A percentile compares a stretch with the other conserved stretches of the same genome.
phyloP scores from a whole-genome alignment of 306 rosid species.

The Cajanus cajan region DNA sequence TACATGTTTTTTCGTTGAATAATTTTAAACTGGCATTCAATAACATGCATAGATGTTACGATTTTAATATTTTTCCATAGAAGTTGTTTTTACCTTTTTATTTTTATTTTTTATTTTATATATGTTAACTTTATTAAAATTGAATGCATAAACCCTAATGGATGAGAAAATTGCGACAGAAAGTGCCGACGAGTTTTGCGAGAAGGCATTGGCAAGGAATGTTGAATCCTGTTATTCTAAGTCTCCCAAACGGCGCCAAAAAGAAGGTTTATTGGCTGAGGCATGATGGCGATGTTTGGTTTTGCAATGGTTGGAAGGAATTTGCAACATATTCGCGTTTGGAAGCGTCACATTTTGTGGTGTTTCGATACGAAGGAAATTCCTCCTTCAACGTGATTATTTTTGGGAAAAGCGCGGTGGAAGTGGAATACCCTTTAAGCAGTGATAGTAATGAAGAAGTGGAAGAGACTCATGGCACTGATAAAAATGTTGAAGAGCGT shows the following conservation, averaged over 20 bases:
- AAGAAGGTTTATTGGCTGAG: conserved; percentile 14
- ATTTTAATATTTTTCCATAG: neutral
- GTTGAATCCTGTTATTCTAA: neutral
- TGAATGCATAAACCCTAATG: neutral
- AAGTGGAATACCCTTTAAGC: conserved; percentile 11
- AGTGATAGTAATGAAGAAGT: neutral
- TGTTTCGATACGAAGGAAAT: conserved; percentile 22
- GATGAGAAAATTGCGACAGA: neutral
- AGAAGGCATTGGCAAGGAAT: conserved; percentile 18
- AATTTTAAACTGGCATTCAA: too few species aligned
- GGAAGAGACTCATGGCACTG: neutral
- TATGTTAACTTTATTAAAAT: too few species aligned
- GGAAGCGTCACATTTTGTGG: conserved; percentile 3
- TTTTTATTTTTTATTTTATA: too few species aligned
- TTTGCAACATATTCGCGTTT: conserved; percentile 2
- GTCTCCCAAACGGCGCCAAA: conserved; percentile 33
- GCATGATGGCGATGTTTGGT: neutral
- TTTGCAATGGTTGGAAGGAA: conserved; percentile 23
- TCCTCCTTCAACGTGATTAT: conserved; percentile 5
- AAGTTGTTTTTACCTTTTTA: neutral
- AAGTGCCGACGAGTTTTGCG: conserved; percentile 12
- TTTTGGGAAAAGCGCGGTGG: neutral
- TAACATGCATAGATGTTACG: neutral
- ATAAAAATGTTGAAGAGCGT: neutral
- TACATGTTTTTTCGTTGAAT: too few species aligned